These are phyloP conservation scores for Penicillium taxi DNA, from an alignment of 495 filamentous ascomycete genomes.

Conservation along the genomic window DNA sequence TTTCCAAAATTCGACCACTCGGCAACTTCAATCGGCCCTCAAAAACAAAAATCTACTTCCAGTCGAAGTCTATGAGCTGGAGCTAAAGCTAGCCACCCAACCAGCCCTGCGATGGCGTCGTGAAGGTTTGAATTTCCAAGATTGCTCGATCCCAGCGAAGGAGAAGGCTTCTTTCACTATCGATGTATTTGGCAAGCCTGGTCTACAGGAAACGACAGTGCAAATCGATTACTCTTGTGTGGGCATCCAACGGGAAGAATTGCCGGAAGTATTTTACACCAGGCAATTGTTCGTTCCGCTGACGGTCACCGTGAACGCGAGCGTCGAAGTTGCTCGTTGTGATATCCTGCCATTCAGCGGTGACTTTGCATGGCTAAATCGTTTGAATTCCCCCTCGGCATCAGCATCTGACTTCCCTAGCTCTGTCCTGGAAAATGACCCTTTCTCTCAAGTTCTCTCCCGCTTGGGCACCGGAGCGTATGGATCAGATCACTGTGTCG, in stretches of 20 bases:
- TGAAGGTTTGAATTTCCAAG: constrained; percentile 37
- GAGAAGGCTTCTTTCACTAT: constrained; percentile 66
- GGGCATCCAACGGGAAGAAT: constrained; percentile 52
- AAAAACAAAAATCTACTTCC: constrained; percentile 66
- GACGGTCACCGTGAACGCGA: constrained; percentile 85
- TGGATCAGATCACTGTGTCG: constrained; percentile 62
- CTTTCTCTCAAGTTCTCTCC: constrained; percentile 35
- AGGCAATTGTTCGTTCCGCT: constrained; percentile 74
- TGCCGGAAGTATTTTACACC: constrained; percentile 73
- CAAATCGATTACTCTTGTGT: constrained; percentile 77
- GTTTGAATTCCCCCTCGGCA: constrained; percentile 12
- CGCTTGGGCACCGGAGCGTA: constrained; percentile 32
- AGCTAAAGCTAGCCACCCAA: constrained; percentile 65
- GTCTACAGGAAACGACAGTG: constrained; percentile 70
- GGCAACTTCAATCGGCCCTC: constrained; percentile 64
- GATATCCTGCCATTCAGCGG: constrained; percentile 66
- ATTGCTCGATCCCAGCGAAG: constrained; percentile 58
- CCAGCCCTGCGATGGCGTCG: constrained; percentile 62
- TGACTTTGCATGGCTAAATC: constrained; percentile 48
- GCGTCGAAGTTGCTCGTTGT: constrained; percentile 67
- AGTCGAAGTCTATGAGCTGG: constrained; percentile 75
- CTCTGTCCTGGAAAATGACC: constrained; percentile 20
- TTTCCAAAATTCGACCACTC: constrained; percentile 80
- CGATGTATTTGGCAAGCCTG: constrained; percentile 77
- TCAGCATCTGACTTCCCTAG: constrained; percentile 7